These are phyloP conservation scores for Piedraia hortae DNA, from an alignment of 2,329 filamentous ascomycete genomes.

Conservation along the genomic window DNA sequence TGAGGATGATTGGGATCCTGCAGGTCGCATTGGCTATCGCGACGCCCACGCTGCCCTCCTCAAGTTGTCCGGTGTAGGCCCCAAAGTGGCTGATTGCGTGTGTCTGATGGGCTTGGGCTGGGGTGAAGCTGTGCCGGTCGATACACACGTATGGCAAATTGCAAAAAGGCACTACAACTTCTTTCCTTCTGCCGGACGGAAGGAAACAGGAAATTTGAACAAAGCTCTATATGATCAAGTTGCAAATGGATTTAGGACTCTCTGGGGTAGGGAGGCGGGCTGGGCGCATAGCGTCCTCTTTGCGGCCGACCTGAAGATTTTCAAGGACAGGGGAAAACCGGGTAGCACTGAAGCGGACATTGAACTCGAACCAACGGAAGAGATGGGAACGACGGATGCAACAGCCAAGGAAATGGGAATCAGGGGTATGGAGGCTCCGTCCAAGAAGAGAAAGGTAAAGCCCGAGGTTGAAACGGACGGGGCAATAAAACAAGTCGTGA, in stretches of 20 bases:
- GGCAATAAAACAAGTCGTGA: conserved; percentile 2
- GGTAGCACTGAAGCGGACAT: no score
- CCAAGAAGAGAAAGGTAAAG: conserved; percentile 10
- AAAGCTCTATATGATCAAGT: conserved; percentile 74
- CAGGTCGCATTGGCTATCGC: conserved; percentile 38
- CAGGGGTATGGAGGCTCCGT: conserved; percentile 16
- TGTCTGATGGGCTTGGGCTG: conserved; percentile 90
- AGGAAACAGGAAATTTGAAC: conserved; percentile 59
- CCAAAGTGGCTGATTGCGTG: conserved; percentile 91
- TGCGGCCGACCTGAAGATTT: conserved; percentile 68
- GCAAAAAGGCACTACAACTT: conserved; percentile 90
- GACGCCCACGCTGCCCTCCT: conserved; percentile 58
- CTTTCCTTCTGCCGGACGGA: no score
- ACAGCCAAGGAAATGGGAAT: conserved; percentile 23
- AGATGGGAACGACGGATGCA: no score
- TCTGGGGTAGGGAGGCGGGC: conserved; percentile 84
- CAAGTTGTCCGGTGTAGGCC: conserved; percentile 61
- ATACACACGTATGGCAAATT: conserved; percentile 98
- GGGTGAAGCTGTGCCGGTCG: conserved; percentile 82
- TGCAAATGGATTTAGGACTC: conserved; percentile 59
- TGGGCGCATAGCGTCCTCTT: conserved; percentile 97
- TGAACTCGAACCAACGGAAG: no score
- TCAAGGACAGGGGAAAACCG: conserved; percentile 53
- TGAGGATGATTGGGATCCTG: conserved; percentile 21
- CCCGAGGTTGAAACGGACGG: no score